phyloP scores from a whole-genome alignment of 495 filamentous ascomycete genomes.

The Podospora didyma region DNA sequence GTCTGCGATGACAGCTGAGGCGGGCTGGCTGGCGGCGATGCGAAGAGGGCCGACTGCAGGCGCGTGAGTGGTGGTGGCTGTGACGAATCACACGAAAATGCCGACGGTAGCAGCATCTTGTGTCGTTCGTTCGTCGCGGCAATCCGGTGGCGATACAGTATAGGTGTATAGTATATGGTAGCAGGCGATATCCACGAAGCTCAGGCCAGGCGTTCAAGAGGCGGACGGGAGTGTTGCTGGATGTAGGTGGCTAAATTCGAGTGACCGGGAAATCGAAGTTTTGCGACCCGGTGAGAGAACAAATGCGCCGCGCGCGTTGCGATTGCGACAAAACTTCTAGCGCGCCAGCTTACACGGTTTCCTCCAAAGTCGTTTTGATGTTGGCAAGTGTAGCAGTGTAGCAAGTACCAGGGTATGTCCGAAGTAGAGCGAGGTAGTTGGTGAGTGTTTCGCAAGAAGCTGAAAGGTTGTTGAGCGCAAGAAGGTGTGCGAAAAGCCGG shows the following conservation, averaged over 20 bases:
- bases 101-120: constrained; percentile 67
- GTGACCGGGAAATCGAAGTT: constrained; percentile 1
- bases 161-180: not conserved
- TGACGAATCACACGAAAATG: constrained; percentile 64
- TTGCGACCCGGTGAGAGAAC: constrained; percentile 6
- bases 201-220: not conserved
- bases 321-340: not conserved
- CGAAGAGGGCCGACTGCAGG: constrained; percentile 55
- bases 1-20: constrained; percentile 51
- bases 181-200: not conserved
- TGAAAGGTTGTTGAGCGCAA: not conserved
- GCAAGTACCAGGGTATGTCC: not conserved
- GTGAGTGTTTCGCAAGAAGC: too few species aligned
- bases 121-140: not conserved
- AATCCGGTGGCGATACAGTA: not conserved
- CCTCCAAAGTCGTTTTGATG: not conserved
- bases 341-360: not conserved
- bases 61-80: constrained; percentile 37
- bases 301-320: not conserved
- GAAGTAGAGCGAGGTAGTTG: not conserved
- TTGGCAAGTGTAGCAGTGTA: not conserved
- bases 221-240: not conserved
- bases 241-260: constrained; percentile 13
- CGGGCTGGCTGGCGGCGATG: constrained; percentile 60
- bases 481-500: constrained; percentile 11